Conservation (phyloP, 192 early-diverging fungal genomes). For the Jimgerdemannia lactiflua region DNA sequence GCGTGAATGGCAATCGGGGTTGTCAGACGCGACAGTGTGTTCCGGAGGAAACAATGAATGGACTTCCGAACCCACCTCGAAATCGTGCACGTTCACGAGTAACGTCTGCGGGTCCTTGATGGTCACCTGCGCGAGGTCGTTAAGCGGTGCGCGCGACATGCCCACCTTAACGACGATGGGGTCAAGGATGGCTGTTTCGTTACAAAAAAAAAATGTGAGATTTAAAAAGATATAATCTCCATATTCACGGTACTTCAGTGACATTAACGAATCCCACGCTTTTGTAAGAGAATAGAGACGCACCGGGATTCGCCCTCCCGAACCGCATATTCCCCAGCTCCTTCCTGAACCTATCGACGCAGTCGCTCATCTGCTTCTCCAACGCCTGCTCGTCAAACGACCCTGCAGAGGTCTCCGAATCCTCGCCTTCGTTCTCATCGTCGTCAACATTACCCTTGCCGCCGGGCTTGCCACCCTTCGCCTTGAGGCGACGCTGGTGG, state of each 20-base stretch:
- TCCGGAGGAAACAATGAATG: no score
- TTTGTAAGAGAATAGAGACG: background rate
- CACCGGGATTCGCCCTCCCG: slow-evolving; percentile 76
- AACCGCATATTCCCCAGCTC: slow-evolving; percentile 63
- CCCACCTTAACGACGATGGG: slow-evolving; percentile 61
- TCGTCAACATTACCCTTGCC: background rate
- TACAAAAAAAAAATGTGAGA: background rate
- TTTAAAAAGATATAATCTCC: background rate
- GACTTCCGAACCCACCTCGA: slow-evolving; percentile 46
- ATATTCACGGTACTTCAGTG: no score
- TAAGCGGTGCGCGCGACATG: slow-evolving; percentile 48
- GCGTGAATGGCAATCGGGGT: background rate
- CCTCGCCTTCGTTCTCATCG: background rate
- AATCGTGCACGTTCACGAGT: slow-evolving; percentile 73
- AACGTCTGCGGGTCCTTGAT: slow-evolving; percentile 84
- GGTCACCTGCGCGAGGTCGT: slow-evolving; percentile 70
- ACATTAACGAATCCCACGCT: background rate
- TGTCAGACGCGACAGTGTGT: no score
- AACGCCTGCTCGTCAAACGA: background rate
- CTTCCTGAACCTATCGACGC: slow-evolving; percentile 55
- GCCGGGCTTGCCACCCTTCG: background rate
- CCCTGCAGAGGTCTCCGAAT: background rate
- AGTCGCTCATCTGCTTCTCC: slow-evolving; percentile 37
- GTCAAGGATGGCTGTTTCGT: slow-evolving; percentile 61
- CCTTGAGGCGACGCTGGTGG: background rate